Percentiles rank a stretch among this genome's conserved stretches.
Conservation (phyloP, 768 basidiomycete species). For the Suillus lakei region DNA sequence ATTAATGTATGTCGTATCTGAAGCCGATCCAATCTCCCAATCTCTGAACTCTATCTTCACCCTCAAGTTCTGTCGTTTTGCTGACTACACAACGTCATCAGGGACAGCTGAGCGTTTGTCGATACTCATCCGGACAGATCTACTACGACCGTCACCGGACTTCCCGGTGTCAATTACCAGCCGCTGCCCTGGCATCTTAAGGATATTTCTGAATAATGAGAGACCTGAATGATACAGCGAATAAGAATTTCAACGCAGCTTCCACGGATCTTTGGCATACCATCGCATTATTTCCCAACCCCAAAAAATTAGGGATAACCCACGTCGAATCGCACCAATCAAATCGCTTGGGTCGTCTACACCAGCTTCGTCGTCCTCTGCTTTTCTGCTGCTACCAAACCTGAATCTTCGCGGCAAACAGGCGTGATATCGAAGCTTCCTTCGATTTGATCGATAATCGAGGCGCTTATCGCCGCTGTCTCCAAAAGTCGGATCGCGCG, state of each 20-base stretch:
- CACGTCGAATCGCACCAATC: slow-evolving; percentile 10
- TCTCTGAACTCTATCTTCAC: slow-evolving; percentile 6
- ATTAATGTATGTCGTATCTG: slow-evolving; percentile 8
- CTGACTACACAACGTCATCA: slow-evolving; percentile 6
- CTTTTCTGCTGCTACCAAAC: slow-evolving; percentile 32
- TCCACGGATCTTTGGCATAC: slow-evolving; percentile 6
- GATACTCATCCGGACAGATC: slow-evolving; percentile 1
- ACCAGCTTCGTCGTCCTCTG: slow-evolving; percentile 24
- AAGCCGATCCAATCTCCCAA: slow-evolving; percentile 6
- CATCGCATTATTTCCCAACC: slow-evolving; percentile 8
- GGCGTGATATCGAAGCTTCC: slow-evolving; percentile 20
- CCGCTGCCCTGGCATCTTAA: slow-evolving; percentile 2
- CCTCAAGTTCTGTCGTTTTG: neutral
- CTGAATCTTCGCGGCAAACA: slow-evolving; percentile 15
- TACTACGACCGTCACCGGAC: neutral
- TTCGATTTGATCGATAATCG: slow-evolving; percentile 28
- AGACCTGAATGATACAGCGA: slow-evolving; percentile 4
- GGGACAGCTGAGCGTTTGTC: neutral
- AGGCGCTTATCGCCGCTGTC: slow-evolving; percentile 23
- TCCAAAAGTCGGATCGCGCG: slow-evolving; percentile 1
- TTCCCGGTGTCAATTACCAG: neutral
- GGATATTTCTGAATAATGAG: slow-evolving; percentile 3
- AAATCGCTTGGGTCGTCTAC: neutral
- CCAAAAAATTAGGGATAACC: slow-evolving; percentile 2
- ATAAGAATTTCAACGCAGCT: slow-evolving; percentile 1